Percentiles rank a stretch among this genome's conserved stretches.
Conservation (phyloP, 2,329 filamentous ascomycete genomes). For the Pochonia chlamydosporia region DNA sequence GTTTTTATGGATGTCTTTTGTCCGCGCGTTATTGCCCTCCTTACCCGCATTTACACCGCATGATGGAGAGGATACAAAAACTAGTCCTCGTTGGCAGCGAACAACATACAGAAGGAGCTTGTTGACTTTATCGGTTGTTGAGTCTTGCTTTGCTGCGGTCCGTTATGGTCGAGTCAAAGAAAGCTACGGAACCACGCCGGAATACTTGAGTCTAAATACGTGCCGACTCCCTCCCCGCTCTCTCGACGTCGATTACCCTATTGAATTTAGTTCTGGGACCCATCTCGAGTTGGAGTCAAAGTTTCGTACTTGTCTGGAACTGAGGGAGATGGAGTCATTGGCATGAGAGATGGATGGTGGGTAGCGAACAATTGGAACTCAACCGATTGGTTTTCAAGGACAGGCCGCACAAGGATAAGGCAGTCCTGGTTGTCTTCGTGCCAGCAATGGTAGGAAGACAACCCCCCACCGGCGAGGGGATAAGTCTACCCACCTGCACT, state of each 20-base stretch:
- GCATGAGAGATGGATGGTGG: not conserved
- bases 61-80: constrained; percentile 85
- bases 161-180: constrained; percentile 5
- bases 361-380: not conserved
- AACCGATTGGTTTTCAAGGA: constrained; percentile 23
- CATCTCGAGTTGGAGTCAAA: constrained; percentile 93
- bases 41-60: constrained; percentile 26
- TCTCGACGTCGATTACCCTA: not conserved
- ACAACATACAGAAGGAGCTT: constrained; percentile 69
- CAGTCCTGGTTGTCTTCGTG: constrained; percentile 44
- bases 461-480: constrained; percentile 41
- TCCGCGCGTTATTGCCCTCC: constrained; percentile 69
- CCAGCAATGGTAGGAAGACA: constrained; percentile 46
- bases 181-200: constrained; percentile 5
- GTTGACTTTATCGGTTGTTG: not conserved
- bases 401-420: constrained; percentile 29
- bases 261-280: constrained; percentile 55
- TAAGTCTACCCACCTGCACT: constrained; percentile 35
- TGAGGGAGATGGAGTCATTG: constrained; percentile 12
- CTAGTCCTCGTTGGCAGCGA: constrained; percentile 84
- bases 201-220: not conserved
- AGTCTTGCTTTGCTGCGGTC: not conserved
- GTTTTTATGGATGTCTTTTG: constrained; percentile 97
- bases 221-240: not conserved
- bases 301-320: constrained; percentile 76